Conservation (phyloP, 176 grass and related monocot genomes). For the Oryza coarctata region DNA sequence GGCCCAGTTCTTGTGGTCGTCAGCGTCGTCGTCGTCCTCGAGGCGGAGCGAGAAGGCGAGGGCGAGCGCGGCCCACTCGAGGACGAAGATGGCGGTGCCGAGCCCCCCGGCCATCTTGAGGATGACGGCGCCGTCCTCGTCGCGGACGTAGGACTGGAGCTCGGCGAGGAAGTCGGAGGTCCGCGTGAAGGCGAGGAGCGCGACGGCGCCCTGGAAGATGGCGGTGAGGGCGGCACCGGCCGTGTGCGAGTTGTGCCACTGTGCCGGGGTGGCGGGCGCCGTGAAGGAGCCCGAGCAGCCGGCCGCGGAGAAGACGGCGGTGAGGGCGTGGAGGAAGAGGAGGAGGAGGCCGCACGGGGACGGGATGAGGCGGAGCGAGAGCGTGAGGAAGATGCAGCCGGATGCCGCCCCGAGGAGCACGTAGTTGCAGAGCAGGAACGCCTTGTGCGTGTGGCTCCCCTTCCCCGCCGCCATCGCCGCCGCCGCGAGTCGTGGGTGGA, state of each 20-base stretch:
- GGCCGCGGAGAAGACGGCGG: constrained; percentile 64
- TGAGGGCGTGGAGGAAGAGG: constrained; percentile 67
- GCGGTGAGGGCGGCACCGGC: constrained; percentile 74
- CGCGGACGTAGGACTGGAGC: constrained; percentile 83
- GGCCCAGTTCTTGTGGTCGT: constrained; percentile 62
- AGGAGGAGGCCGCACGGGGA: constrained; percentile 73
- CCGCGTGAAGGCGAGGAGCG: constrained; percentile 71
- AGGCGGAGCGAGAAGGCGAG: constrained; percentile 71
- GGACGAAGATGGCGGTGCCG: constrained; percentile 73
- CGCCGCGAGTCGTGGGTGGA: background rate
- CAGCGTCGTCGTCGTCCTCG: constrained; percentile 28
- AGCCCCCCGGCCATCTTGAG: constrained; percentile 95
- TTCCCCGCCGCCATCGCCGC: constrained; percentile 35
- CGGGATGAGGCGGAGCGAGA: constrained; percentile 66
- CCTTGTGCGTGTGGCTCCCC: constrained; percentile 53
- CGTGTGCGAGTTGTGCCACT: constrained; percentile 70
- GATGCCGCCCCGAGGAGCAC: constrained; percentile 60
- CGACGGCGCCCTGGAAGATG: constrained; percentile 88
- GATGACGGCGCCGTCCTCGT: constrained; percentile 87
- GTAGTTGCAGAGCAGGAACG: constrained; percentile 81
- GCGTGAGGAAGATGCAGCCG: constrained; percentile 82
- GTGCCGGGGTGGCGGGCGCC: constrained; percentile 35
- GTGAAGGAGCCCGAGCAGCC: constrained; percentile 64
- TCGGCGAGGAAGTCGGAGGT: constrained; percentile 76
- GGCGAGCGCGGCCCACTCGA: constrained; percentile 86